A percentile compares a stretch with the other conserved stretches of the same genome.
These are phyloP conservation scores for Fragosphaeria purpurea DNA, from an alignment of 2,329 filamentous ascomycete genomes.

Conservation along the genomic window DNA sequence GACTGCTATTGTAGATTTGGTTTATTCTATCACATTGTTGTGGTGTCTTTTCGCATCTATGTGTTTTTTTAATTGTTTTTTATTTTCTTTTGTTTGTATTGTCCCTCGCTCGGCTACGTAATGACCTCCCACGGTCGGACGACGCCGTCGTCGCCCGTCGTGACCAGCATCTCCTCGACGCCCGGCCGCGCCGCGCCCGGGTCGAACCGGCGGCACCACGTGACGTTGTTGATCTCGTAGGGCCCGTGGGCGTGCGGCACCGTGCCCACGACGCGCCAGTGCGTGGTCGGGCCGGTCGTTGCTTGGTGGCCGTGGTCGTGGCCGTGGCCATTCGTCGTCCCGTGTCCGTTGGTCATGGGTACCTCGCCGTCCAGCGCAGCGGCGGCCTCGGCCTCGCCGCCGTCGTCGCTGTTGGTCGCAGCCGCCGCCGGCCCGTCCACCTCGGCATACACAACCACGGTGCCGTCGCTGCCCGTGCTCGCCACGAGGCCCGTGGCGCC, in stretches of 20 bases:
- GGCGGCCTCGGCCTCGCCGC: conserved; percentile 5
- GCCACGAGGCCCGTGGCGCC: conserved; percentile 64
- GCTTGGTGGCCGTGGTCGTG: conserved; percentile 20
- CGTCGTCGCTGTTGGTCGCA: neutral
- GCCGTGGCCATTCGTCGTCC: neutral
- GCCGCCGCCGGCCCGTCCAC: neutral
- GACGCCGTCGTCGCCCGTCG: conserved; percentile 84
- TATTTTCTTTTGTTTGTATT: neutral
- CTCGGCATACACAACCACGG: conserved; percentile 71
- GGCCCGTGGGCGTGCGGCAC: conserved; percentile 72
- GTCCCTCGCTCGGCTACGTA: neutral
- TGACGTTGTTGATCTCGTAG: conserved; percentile 87
- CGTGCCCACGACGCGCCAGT: conserved; percentile 65
- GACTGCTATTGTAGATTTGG: too few species aligned
- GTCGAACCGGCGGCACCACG: conserved; percentile 76
- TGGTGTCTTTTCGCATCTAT: neutral
- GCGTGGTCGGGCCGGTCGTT: conserved; percentile 12
- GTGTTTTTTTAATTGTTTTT: neutral
- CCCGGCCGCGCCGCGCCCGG: conserved; percentile 42
- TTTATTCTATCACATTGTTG: neutral
- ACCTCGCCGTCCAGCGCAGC: conserved; percentile 10
- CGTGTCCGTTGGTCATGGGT: conserved; percentile 5
- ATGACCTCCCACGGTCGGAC: conserved; percentile 65
- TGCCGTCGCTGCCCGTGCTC: conserved; percentile 82
- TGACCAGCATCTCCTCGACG: conserved; percentile 75